These are phyloP conservation scores for Parsonsia alboflavescens DNA, from an alignment of 257 asterid genomes.

Conservation along the genomic window DNA sequence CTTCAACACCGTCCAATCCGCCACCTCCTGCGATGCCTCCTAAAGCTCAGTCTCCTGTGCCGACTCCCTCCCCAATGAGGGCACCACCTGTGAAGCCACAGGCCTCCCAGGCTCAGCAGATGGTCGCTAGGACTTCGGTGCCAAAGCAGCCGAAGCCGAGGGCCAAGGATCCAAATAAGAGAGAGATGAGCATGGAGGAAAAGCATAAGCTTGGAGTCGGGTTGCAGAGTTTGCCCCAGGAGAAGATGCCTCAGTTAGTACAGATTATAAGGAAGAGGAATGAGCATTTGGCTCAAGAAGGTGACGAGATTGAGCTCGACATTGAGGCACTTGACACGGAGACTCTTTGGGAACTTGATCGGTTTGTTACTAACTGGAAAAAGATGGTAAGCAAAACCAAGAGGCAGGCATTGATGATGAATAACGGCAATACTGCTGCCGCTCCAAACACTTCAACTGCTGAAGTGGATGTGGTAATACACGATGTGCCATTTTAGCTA, in stretches of 20 bases:
- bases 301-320: slow-evolving; percentile 97
- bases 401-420: slow-evolving; percentile 71
- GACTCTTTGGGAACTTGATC: slow-evolving; percentile 95
- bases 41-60: slow-evolving; percentile 25
- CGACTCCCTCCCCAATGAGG: slow-evolving; percentile 52
- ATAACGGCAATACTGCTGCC: slow-evolving; percentile 18
- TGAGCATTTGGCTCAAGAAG: slow-evolving; percentile 84
- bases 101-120: slow-evolving; percentile 29
- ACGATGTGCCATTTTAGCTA: not conserved
- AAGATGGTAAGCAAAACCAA: slow-evolving; percentile 87
- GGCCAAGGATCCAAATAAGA: slow-evolving; percentile 79
- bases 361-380: slow-evolving; percentile 96
- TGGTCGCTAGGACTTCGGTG: slow-evolving; percentile 21
- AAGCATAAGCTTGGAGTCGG: slow-evolving; percentile 91
- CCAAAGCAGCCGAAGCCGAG: slow-evolving; percentile 82
- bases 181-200: slow-evolving; percentile 93
- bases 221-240: slow-evolving; percentile 89
- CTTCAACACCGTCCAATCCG: slow-evolving; percentile 45
- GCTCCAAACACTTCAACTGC: slow-evolving; percentile 36
- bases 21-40: slow-evolving; percentile 11
- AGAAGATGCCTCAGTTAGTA: slow-evolving; percentile 90
- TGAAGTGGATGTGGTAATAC: slow-evolving; percentile 57
- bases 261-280: slow-evolving; percentile 82
- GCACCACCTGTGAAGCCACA: slow-evolving; percentile 38
- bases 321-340: slow-evolving; percentile 90